Evolutionary conservation across 2,329 filamentous ascomycete species (phyloP).

Genomic region (Penicillium sp.): DNA sequence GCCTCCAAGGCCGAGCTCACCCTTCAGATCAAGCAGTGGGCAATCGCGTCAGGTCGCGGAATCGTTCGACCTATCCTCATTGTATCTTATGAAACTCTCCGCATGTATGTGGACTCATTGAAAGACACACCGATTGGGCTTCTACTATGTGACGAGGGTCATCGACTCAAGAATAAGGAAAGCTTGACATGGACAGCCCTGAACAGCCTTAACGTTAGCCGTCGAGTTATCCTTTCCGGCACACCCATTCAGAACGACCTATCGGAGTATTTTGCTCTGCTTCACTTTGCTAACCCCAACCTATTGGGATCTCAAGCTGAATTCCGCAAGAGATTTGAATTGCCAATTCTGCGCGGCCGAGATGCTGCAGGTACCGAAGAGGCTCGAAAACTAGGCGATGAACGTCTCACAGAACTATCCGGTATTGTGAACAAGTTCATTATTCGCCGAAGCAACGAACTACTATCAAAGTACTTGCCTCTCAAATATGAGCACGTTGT

Average conservation of each 20-base stretch:
- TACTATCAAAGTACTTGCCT: conserved; percentile 93
- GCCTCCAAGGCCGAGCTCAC: conserved; percentile 91
- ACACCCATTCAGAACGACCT: conserved; percentile 98
- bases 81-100: conserved; percentile 94
- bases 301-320: conserved; percentile 85
- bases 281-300: conserved; percentile 94
- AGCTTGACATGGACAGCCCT: conserved; percentile 92
- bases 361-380: conserved; percentile 85
- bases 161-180: conserved; percentile 94
- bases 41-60: conserved; percentile 82
- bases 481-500: conserved; percentile 99
- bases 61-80: conserved; percentile 93
- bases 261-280: conserved; percentile 94
- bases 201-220: conserved; percentile 83
- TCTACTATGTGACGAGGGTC: conserved; percentile 93
- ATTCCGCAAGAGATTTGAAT: conserved; percentile 90
- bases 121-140: conserved; percentile 88
- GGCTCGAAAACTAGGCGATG: conserved; percentile 79
- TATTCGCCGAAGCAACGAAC: conserved; percentile 95
- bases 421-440: conserved; percentile 95
- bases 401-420: conserved; percentile 77
- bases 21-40: conserved; percentile 90
- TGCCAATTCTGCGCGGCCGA: conserved; percentile 86
- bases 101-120: conserved; percentile 85
- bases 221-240: conserved; percentile 90